phyloP scores from a whole-genome alignment of 768 basidiomycete genomes.

The Suillus sp. region DNA sequence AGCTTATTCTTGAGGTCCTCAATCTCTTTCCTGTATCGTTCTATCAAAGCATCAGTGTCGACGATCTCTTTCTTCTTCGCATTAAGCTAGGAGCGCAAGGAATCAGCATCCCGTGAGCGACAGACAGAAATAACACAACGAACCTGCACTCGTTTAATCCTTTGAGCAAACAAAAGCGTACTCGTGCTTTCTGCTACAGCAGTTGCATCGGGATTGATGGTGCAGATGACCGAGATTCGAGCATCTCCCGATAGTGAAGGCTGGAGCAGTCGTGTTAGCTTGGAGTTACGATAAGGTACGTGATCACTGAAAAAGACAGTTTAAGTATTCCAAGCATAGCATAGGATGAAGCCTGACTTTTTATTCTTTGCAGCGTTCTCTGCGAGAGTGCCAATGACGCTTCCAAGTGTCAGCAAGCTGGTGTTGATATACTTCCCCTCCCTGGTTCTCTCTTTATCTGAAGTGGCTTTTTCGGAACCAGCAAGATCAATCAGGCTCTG shows the following conservation, averaged over 20 bases:
- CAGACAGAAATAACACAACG: slow-evolving; percentile 30
- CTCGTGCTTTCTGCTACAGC: slow-evolving; percentile 85
- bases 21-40: slow-evolving; percentile 93
- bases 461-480: slow-evolving; percentile 94
- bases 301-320: slow-evolving; percentile 60
- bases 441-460: slow-evolving; percentile 91
- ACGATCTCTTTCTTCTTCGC: slow-evolving; percentile 94
- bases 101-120: not conserved
- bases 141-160: slow-evolving; percentile 83
- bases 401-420: slow-evolving; percentile 89
- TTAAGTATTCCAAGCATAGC: slow-evolving; percentile 6
- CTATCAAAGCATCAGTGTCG: slow-evolving; percentile 90
- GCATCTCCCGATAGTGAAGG: slow-evolving; percentile 95
- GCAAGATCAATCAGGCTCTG: slow-evolving; percentile 95
- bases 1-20: slow-evolving; percentile 82
- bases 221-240: slow-evolving; percentile 94
- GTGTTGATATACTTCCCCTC: slow-evolving; percentile 98
- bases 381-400: slow-evolving; percentile 88
- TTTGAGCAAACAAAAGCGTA: slow-evolving; percentile 88
- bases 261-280: slow-evolving; percentile 91
- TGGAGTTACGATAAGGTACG: slow-evolving; percentile 94
- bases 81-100: slow-evolving; percentile 42
- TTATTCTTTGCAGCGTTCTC: slow-evolving; percentile 84
- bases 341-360: slow-evolving; percentile 38
- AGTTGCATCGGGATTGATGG: slow-evolving; percentile 81